Evolutionary conservation across 2,329 filamentous ascomycete genomes (phyloP).

Genomic region (Lecanosticta acicola): DNA sequence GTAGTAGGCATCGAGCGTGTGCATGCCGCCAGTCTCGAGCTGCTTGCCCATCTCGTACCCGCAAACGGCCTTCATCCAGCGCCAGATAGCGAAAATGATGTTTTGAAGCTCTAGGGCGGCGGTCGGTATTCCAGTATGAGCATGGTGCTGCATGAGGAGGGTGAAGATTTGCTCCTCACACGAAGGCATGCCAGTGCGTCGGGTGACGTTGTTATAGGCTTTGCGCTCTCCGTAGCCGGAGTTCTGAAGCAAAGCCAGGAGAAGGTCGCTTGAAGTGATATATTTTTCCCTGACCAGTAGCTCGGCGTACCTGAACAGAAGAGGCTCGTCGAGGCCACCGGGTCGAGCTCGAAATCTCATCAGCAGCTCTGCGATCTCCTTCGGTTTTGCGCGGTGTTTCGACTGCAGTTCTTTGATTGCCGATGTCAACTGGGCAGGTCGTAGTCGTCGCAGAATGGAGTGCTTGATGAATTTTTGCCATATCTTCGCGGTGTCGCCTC

Average conservation of each 20-base stretch:
- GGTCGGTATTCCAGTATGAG: slow-evolving; percentile 18
- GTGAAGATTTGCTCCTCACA: slow-evolving; percentile 32
- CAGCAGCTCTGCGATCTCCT: slow-evolving; percentile 21
- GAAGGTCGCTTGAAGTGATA: slow-evolving; percentile 25
- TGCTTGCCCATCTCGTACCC: slow-evolving; percentile 29
- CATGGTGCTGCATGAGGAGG: slow-evolving; percentile 25
- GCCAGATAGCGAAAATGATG: slow-evolving; percentile 22
- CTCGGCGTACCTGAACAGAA: slow-evolving; percentile 27
- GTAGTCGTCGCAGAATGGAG: slow-evolving; percentile 1
- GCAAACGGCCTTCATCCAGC: slow-evolving; percentile 28
- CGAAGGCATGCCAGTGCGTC: slow-evolving; percentile 18
- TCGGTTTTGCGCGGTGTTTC: slow-evolving; percentile 9
- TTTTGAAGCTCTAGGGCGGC: slow-evolving; percentile 14
- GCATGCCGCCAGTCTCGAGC: slow-evolving; percentile 23
- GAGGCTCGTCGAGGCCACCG: slow-evolving; percentile 25
- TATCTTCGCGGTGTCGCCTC: slow-evolving; percentile 2
- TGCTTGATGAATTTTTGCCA: slow-evolving; percentile 11
- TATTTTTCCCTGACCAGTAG: slow-evolving; percentile 21
- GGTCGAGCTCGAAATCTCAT: slow-evolving; percentile 20
- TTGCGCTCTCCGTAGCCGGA: slow-evolving; percentile 18
- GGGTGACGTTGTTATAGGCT: neutral
- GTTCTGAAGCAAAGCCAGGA: slow-evolving; percentile 26
- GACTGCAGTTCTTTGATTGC: slow-evolving; percentile 17
- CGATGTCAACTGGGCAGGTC: slow-evolving; percentile 4
- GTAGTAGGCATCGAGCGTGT: slow-evolving; percentile 21